Evolutionary conservation across 2,329 filamentous ascomycete genomes (phyloP).

Genomic region (Pyrenochaeta sp.): DNA sequence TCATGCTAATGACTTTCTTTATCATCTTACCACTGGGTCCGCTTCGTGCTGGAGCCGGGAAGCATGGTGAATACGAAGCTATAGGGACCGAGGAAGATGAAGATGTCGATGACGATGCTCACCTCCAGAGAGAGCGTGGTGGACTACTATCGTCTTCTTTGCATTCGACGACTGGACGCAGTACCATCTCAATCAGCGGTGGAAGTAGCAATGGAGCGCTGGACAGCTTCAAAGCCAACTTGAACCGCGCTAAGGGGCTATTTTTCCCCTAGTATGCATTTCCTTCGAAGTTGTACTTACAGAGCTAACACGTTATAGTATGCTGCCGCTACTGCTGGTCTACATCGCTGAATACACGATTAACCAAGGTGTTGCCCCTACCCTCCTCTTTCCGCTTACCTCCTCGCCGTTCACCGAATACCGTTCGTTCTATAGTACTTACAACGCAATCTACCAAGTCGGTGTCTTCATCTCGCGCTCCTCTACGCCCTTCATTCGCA

Average conservation of each 20-base stretch:
- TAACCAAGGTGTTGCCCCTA: conserved; percentile 92
- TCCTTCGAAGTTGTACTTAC: background rate
- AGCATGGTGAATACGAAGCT: conserved; percentile 63
- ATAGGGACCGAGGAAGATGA: conserved; percentile 55
- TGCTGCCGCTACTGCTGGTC: conserved; percentile 90
- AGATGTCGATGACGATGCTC: conserved; percentile 27
- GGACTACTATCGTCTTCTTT: conserved; percentile 47
- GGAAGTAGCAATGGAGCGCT: conserved; percentile 24
- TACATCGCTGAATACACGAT: conserved; percentile 98
- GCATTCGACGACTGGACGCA: conserved; percentile 41
- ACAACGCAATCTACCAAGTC: conserved; percentile 92
- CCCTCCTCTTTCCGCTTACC: conserved; percentile 82
- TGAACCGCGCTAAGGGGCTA: conserved; percentile 73
- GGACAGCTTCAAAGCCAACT: conserved; percentile 56
- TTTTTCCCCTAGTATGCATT: conserved; percentile 72
- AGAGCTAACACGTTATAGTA: conserved; percentile 57
- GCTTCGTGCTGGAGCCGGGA: conserved; percentile 59
- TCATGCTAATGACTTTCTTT: conserved; percentile 92
- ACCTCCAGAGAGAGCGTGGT: conserved; percentile 36
- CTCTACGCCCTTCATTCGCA: conserved; percentile 84
- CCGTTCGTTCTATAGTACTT: conserved; percentile 92
- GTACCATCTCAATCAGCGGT: conserved; percentile 25
- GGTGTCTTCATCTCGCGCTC: conserved; percentile 95
- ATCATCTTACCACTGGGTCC: conserved; percentile 75
- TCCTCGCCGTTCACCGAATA: conserved; percentile 81